Percentiles rank a stretch among this genome's conserved stretches.
phyloP scores from a whole-genome alignment of 352 stramenopile genomes.

The Thalassiosira livingstoniorum region DNA sequence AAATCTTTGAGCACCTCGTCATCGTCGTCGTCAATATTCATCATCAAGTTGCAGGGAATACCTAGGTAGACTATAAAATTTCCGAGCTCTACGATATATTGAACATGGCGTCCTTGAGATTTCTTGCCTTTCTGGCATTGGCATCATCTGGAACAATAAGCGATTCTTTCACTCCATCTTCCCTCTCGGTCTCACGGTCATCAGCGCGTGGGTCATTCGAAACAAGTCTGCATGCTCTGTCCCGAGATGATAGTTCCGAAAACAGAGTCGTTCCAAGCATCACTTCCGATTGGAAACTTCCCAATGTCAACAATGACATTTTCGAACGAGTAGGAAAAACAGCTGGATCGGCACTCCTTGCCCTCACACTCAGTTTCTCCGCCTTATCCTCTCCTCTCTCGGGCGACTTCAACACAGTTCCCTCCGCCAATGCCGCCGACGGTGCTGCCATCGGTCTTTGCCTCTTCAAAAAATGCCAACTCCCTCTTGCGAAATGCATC shows the following conservation, averaged over 20 bases:
- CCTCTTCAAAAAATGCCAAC: constrained; percentile 81
- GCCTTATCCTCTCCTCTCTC: constrained; percentile 39
- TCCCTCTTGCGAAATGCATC: constrained; percentile 86
- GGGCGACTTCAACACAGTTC: background rate
- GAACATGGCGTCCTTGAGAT: background rate
- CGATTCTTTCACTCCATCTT: background rate
- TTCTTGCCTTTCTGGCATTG: background rate
- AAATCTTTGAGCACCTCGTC: too few species aligned
- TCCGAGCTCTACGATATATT: background rate
- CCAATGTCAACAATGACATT: background rate
- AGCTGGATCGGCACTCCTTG: constrained; percentile 30
- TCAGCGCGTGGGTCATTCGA: background rate
- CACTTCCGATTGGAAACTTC: constrained; percentile 3
- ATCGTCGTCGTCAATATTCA: too few species aligned
- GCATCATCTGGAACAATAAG: background rate
- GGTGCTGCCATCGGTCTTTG: constrained; percentile 67
- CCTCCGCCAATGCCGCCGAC: constrained; percentile 7
- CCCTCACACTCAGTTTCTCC: constrained; percentile 29
- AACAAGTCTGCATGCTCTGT: background rate
- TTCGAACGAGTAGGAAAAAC: constrained; percentile 21
- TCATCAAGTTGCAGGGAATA: too few species aligned
- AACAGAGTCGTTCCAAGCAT: background rate
- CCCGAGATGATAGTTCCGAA: background rate
- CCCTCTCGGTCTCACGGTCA: background rate
- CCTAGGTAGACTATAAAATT: too few species aligned